Evolutionary conservation across 164 flowering plant species (phyloP), one percentile per base, ranked within the genome.

Genomic region (Kingdonia uniflora): DNA sequence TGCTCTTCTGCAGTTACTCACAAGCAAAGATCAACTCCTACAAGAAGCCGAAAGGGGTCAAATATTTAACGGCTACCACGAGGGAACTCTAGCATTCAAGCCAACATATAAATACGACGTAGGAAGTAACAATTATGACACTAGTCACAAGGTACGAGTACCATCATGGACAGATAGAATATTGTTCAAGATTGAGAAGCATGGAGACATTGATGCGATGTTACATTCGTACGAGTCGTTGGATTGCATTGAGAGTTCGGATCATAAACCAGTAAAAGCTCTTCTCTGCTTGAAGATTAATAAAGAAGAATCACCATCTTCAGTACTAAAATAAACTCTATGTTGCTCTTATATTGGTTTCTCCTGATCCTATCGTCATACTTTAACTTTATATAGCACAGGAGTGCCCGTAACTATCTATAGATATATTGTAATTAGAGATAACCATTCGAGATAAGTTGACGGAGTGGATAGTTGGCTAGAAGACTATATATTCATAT

Each of bases 141-240:
- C 89, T 6, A 85, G 95, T 68, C 60, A 76, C 67, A 85, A 85
- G 86, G 88, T 71, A 17, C 59, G 94, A 67, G 81, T 76, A 16
- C 95, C 89, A 2, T 60, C 89, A 0, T 82, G 95, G 89, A 85
- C 89, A 0, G 89, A 82, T 58, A 67, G 89, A 47, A 80, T 85
- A 41, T 60, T 85, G 70, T 82, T 72, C 76, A 85, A 82, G 74
- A 60, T 74, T 23, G 76, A 77, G 19, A 76, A 74, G 39, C 22
- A 45, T 7, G 65, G 60, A 0, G 53, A 72, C 13, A 58, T 82
- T 17, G 63, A 63, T 44, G 81, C 74, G 44, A 70, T 65, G 6
- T 56, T 85, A 56, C 83, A 71, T 47, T 70, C 76, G 6, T 85
- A 82, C 51, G 89, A 85, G 44, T 77, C 87, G 2, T 60, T 85